phyloP scores from a whole-genome alignment of 208 protist genomes.

The Trypanosoma conorhini region DNA sequence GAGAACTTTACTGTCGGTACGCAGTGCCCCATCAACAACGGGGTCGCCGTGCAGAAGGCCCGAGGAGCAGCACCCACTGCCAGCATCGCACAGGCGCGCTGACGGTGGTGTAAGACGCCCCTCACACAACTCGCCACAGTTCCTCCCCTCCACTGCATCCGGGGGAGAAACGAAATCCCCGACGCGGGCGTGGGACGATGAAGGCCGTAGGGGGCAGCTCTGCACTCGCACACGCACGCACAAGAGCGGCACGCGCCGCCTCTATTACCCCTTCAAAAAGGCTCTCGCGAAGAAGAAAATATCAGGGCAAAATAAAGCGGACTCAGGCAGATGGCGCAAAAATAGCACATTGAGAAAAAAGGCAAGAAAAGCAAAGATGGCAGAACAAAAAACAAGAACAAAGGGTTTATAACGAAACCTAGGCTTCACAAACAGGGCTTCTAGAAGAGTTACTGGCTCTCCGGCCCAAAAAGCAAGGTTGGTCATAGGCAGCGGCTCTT shows the following conservation, averaged over 20 bases:
- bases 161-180: background rate
- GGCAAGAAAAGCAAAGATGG: background rate
- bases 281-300: background rate
- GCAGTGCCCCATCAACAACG: background rate
- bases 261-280: background rate
- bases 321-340: background rate
- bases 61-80: background rate
- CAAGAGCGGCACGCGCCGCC: too few species aligned
- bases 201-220: background rate
- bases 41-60: background rate
- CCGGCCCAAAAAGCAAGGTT: background rate
- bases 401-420: background rate
- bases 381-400: constrained; percentile 6
- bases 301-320: background rate
- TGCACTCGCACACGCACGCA: background rate
- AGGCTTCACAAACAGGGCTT: background rate
- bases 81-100: background rate
- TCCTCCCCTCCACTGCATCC: background rate
- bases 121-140: background rate
- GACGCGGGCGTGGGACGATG: background rate
- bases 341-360: background rate
- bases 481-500: background rate
- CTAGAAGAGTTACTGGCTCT: background rate
- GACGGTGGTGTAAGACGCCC: background rate
- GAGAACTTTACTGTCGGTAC: constrained; percentile 1